Evolutionary conservation across 371 early-diverging fungal species (phyloP), one percentile per base, ranked within the genome.

Genomic region (Mortierella sp.): DNA sequence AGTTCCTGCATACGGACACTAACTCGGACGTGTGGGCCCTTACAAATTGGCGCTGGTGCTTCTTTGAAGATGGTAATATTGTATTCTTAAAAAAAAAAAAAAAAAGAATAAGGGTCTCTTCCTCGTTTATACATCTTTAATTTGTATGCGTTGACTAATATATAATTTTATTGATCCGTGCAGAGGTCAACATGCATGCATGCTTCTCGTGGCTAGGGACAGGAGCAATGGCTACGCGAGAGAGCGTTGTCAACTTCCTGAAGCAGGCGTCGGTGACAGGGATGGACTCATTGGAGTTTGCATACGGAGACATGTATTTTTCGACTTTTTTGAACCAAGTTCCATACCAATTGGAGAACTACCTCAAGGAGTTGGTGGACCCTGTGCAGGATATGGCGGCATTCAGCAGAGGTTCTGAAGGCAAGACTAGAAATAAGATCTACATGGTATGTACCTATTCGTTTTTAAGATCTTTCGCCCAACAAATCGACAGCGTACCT

Each of bases 31-130:
- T 88, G 3, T 88, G 87, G 79, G 65, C 86, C 24, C 74, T 88
- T 49, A 87, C 90, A 9, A 90, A 88, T 49, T 92, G 91, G 91
- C 84, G 87, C n/a, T 89, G 90, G 85, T 92, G 92, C 65, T 90
- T 90, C 76, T 89, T 85, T 39, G 86, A 91, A 62, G 87, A 87
- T 76, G 85, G 91, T 90, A 88, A 77, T 43, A 22, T n/a, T 32
- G 54, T 49, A 9, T 6, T 16, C 72, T 35, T 35, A 47, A 37
- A 8, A 37, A 49, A 30, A 22, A 40, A 39, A 35, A 24, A 2
- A 20, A 39, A 43, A 43, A 3, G 43, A 39, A 40, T 62, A 11
- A 11, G 55, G n/a, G 11, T 54, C 20, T 32, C 45, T 12, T n/a
- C 45, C 45, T 45, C 12, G 18, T 59, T 59, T 59, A 32, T 59